Evolutionary conservation across 1,284 basidiomycete species (phyloP), one percentile per base, ranked within the genome.

Genomic region (Trichosporon asahii): DNA sequence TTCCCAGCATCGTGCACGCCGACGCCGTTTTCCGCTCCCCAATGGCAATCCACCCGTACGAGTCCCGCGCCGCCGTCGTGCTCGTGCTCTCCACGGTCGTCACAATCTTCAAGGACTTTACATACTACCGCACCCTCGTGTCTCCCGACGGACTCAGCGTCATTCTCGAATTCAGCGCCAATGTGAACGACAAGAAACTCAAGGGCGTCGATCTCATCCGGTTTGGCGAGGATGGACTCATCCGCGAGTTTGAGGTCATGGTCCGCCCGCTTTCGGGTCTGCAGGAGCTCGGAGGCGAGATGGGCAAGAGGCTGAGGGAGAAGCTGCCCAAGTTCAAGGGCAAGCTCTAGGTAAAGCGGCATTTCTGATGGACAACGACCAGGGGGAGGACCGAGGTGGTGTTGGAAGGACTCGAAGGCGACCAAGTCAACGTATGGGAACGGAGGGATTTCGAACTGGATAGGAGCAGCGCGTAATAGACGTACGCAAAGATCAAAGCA

Each of bases 221-320:
- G 37, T 73, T 73, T 25, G 64, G 68, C 64, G 64, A 66, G 40
- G 68, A 71, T 12, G 72, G 72, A 2, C 12, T 31, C 57, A 73
- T 73, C 14, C 29, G 40, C 66, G 72, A 73, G 40, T 73, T 73
- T 33, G 72, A 73, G 60, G 72, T 73, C 64, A 71, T 71, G 72
- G 70, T 73, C 11, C 66, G 72, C 6, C 72, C 72, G 2, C 11
- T 69, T 5, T 68, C 40, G 35, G 72, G 68, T n/a, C 55, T 71
- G 27, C 70, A 71, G 65, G 72, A 66, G 60, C 65, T 73, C 18
- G 69, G 68, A 0, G 21, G 5, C 5, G 67, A 71, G 68, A 73
- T 73, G 72, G 68, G 70, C 4, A 31, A 18, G 12, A 21, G 64
- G 23, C 29, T 73, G 2, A 33, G 33, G 18, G 66, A 65, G 35